A percentile compares a stretch with the other conserved stretches of the same genome.
phyloP scores from a whole-genome alignment of 1,284 basidiomycete species.

The Leccinum griseonigrum region DNA sequence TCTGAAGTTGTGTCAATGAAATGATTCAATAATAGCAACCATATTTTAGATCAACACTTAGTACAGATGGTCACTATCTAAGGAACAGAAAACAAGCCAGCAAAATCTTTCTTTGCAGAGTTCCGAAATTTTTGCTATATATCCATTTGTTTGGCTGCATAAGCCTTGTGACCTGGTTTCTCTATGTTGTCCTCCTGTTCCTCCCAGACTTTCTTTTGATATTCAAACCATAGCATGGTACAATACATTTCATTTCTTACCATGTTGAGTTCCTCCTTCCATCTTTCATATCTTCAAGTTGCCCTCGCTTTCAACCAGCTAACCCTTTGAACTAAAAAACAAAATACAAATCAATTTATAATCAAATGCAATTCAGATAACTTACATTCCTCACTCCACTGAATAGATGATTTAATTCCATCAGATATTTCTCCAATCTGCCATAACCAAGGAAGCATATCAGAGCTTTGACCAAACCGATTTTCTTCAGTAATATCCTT shows the following conservation, averaged over 20 bases:
- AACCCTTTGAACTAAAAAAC: constrained; percentile 8
- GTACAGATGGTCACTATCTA: too few relatives aligned
- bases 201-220: constrained; percentile 5
- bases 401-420: neutral
- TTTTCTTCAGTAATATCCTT: constrained; percentile 16
- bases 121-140: neutral
- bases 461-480: constrained; percentile 8
- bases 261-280: constrained; percentile 9
- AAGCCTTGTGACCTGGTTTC: neutral
- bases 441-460: constrained; percentile 18
- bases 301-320: constrained; percentile 14
- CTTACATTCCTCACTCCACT: constrained; percentile 14
- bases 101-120: neutral
- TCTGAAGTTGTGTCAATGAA: too few relatives aligned
- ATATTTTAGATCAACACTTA: too few relatives aligned
- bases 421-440: neutral
- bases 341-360: neutral
- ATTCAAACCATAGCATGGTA: constrained; percentile 7
- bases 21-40: too few relatives aligned
- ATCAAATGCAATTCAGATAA: neutral
- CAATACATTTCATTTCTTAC: constrained; percentile 17
- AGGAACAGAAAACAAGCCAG: too few relatives aligned
- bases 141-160: neutral
- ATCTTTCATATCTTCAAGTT: constrained; percentile 3
- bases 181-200: neutral